phyloP scores from a whole-genome alignment of 1,284 basidiomycete species.

The Neolentinus lepideus region DNA sequence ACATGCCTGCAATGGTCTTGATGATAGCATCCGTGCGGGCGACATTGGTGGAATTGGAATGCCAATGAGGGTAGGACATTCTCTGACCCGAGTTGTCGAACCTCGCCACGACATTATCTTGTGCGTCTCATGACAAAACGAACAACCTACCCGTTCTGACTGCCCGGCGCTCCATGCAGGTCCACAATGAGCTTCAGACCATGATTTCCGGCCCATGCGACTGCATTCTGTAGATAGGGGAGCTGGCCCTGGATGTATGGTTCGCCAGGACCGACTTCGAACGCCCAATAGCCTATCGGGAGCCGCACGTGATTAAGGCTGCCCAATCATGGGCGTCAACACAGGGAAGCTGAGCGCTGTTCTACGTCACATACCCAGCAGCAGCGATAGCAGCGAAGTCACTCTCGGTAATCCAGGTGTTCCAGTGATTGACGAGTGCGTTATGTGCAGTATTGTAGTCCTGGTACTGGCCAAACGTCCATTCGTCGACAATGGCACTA shows the following conservation, averaged over 20 bases:
- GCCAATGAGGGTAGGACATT: constrained; percentile 62
- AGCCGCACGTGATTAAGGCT: constrained; percentile 82
- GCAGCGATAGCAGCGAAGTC: constrained; percentile 71
- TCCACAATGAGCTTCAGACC: constrained; percentile 80
- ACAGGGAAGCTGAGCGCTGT: constrained; percentile 6
- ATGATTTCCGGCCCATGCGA: constrained; percentile 72
- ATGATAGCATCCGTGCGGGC: constrained; percentile 67
- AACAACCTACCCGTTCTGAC: constrained; percentile 64
- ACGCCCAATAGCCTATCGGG: constrained; percentile 92
- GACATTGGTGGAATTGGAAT: constrained; percentile 57
- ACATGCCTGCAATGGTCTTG: constrained; percentile 54
- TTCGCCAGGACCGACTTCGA: constrained; percentile 73
- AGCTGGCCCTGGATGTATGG: constrained; percentile 82
- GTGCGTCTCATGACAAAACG: not conserved
- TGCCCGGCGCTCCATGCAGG: constrained; percentile 80
- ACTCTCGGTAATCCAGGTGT: constrained; percentile 73
- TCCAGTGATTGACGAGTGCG: constrained; percentile 64
- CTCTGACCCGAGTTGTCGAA: constrained; percentile 85
- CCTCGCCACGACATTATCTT: constrained; percentile 25
- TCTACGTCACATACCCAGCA: constrained; percentile 46
- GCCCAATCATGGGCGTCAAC: constrained; percentile 8
- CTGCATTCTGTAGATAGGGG: constrained; percentile 65
- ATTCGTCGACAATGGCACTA: constrained; percentile 72
- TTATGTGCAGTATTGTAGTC: constrained; percentile 36
- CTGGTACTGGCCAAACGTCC: constrained; percentile 72